These are phyloP conservation scores for Bolboschoenoplectus hybrid DNA, from an alignment of 202 grass and related monocot species.

Conservation along the genomic window DNA sequence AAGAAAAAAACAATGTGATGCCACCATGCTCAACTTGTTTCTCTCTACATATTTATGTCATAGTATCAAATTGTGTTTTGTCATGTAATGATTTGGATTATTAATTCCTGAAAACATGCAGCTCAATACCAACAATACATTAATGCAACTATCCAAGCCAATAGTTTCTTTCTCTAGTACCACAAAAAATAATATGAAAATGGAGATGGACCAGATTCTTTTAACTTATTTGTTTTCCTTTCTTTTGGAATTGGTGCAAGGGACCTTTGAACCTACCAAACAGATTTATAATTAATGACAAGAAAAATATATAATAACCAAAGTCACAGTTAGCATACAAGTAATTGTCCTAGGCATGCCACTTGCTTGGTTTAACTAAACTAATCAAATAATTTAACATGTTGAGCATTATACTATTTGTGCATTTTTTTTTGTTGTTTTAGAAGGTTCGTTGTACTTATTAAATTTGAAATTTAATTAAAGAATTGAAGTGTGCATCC, in stretches of 20 bases:
- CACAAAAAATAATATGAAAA: conserved; percentile 3
- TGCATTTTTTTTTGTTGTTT: neutral
- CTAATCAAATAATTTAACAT: neutral
- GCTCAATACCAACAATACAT: neutral
- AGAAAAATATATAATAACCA: neutral
- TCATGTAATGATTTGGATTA: neutral
- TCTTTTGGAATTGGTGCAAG: neutral
- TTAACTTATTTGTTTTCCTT: neutral
- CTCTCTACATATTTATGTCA: neutral
- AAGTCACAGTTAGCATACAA: neutral
- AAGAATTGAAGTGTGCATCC: neutral
- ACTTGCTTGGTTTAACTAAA: neutral
- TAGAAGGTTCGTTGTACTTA: neutral
- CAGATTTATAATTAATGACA: neutral
- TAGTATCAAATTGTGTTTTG: neutral
- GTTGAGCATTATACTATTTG: conserved; percentile 3
- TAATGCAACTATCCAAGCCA: neutral
- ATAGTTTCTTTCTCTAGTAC: neutral
- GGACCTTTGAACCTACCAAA: neutral
- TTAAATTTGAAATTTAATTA: neutral
- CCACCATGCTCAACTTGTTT: neutral
- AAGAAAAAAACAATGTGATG: neutral
- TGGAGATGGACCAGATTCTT: neutral
- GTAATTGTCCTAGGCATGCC: neutral
- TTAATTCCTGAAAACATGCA: neutral